A percentile compares a stretch with the other conserved stretches of the same genome.
phyloP scores from a whole-genome alignment of 768 basidiomycete species.

The Agaricus subrufescens region DNA sequence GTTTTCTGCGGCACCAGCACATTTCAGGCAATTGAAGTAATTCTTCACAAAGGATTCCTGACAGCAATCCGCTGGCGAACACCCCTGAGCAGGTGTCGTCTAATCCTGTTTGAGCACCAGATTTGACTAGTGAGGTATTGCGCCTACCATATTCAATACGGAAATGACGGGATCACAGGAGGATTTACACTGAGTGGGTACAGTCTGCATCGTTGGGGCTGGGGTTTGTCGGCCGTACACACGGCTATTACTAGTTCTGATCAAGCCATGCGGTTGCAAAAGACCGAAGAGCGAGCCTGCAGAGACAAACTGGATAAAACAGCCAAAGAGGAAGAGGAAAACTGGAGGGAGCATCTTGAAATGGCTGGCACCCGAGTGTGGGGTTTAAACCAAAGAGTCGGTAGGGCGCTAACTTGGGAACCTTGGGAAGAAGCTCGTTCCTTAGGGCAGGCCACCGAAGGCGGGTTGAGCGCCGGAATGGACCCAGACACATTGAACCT shows the following conservation, averaged over 20 bases:
- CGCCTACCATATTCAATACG: slow-evolving; percentile 16
- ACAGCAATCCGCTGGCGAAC: slow-evolving; percentile 21
- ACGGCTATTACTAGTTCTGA: neutral
- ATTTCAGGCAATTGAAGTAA: slow-evolving; percentile 30
- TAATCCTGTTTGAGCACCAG: neutral
- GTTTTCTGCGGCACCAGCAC: slow-evolving; percentile 24
- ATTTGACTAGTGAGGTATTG: neutral
- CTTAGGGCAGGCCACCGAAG: slow-evolving; percentile 3
- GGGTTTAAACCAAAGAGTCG: neutral
- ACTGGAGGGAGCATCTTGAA: neutral
- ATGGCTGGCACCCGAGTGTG: too few relatives aligned
- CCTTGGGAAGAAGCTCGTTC: neutral
- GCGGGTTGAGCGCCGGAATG: neutral
- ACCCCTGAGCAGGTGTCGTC: slow-evolving; percentile 2
- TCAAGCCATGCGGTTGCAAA: neutral
- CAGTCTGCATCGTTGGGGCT: slow-evolving; percentile 7
- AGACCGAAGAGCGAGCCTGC: slow-evolving; percentile 1
- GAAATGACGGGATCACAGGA: slow-evolving; percentile 25
- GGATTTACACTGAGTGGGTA: slow-evolving; percentile 27
- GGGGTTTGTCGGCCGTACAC: slow-evolving; percentile 18
- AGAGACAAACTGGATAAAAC: neutral
- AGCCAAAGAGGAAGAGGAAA: neutral
- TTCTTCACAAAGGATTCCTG: slow-evolving; percentile 21
- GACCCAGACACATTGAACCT: too few relatives aligned
- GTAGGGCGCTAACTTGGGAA: neutral